Percentiles rank a stretch among this genome's conserved stretches.
Evolutionary conservation across 140 eudicot genomes (phyloP).

Genomic region (Cichorium intybus): DNA sequence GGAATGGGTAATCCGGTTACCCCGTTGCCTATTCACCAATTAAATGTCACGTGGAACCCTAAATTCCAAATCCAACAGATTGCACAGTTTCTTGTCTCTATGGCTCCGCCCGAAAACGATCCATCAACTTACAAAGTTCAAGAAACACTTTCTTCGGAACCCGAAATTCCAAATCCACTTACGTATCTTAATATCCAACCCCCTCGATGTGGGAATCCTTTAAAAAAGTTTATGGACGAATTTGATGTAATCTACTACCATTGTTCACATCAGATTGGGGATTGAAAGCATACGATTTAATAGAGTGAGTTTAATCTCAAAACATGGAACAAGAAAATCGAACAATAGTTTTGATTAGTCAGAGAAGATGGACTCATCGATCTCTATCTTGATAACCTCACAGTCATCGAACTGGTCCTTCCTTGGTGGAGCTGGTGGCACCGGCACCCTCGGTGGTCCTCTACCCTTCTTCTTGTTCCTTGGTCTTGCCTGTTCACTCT

Average conservation of each 20-base stretch:
- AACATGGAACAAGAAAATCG: conserved; percentile 24
- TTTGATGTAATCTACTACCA: too few species aligned
- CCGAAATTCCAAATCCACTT: too few species aligned
- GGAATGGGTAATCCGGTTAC: too few species aligned
- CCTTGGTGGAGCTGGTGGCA: conserved; percentile 79
- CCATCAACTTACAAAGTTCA: too few species aligned
- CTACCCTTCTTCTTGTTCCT: conserved; percentile 85
- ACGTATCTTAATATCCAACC: too few species aligned
- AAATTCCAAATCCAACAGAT: too few species aligned
- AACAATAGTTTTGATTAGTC: conserved; percentile 14
- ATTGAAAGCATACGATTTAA: neutral
- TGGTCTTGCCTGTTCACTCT: conserved; percentile 69
- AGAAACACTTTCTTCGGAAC: too few species aligned
- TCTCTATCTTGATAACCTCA: conserved; percentile 53
- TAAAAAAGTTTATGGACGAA: too few species aligned
- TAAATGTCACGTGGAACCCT: too few species aligned
- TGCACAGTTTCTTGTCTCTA: too few species aligned
- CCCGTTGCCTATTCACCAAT: too few species aligned
- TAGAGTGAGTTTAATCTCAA: neutral
- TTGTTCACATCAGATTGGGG: neutral
- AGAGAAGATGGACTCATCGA: conserved; percentile 57
- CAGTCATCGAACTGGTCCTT: conserved; percentile 71
- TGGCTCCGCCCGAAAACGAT: too few species aligned
- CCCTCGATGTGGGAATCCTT: neutral
- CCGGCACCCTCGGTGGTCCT: conserved; percentile 85